Percentiles rank a stretch among this genome's conserved stretches.
Conservation (phyloP, 768 basidiomycete species). For the Collybia sp. region DNA sequence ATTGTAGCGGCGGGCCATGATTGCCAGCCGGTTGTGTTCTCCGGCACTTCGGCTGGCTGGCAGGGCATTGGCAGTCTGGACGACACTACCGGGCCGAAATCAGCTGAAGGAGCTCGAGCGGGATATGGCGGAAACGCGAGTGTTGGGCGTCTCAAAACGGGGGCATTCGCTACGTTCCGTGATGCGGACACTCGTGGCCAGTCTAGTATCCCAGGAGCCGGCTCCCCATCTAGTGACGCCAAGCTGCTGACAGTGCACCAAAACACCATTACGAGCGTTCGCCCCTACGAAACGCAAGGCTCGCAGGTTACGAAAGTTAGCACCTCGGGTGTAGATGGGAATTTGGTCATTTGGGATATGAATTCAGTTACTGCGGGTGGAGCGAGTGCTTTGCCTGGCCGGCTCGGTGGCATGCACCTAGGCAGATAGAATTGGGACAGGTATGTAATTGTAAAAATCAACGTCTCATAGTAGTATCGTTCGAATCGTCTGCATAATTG, state of each 20-base stretch:
- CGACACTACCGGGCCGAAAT: constrained; percentile 54
- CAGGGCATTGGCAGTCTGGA: constrained; percentile 77
- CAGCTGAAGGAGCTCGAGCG: constrained; percentile 35
- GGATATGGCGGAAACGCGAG: constrained; percentile 40
- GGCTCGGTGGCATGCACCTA: constrained; percentile 46
- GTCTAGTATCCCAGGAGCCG: constrained; percentile 22
- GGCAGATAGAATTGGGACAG: constrained; percentile 2
- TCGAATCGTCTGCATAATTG: constrained; percentile 13
- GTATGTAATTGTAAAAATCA: constrained; percentile 13
- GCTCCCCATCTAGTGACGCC: constrained; percentile 43
- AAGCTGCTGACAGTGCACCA: constrained; percentile 91
- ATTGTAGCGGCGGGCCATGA: constrained; percentile 95
- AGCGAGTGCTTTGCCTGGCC: constrained; percentile 33
- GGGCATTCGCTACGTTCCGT: constrained; percentile 92
- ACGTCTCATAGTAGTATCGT: constrained; percentile 22
- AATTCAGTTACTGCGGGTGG: constrained; percentile 42
- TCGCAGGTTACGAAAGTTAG: constrained; percentile 72
- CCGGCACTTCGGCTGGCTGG: constrained; percentile 78
- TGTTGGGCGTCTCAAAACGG: constrained; percentile 80
- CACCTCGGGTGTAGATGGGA: constrained; percentile 92
- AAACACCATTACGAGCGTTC: constrained; percentile 94
- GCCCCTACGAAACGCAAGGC: constrained; percentile 61
- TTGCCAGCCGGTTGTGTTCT: constrained; percentile 90
- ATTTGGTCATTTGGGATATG: constrained; percentile 88
- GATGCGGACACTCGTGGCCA: constrained; percentile 83